Percentiles rank a stretch among this genome's conserved stretches.
These are phyloP conservation scores for Coniochaeta sp. DNA, from an alignment of 2,329 filamentous ascomycete genomes.

Conservation along the genomic window DNA sequence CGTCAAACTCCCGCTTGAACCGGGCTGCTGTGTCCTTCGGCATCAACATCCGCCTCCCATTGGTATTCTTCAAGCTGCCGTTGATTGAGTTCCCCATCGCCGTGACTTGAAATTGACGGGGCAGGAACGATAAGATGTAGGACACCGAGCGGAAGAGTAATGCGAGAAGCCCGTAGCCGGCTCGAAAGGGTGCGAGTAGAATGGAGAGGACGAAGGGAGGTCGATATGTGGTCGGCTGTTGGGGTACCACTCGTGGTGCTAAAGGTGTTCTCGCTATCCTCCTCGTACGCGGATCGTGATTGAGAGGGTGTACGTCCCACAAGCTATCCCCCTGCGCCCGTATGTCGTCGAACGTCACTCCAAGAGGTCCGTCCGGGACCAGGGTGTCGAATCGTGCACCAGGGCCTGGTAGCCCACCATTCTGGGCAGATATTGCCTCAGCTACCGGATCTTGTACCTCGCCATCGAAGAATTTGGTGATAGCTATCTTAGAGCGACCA, in stretches of 20 bases:
- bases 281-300: conserved; percentile 18
- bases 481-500: conserved; percentile 62
- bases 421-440: conserved; percentile 58
- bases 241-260: conserved; percentile 82
- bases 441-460: conserved; percentile 77
- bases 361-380: not conserved
- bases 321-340: not conserved
- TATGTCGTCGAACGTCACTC: not conserved
- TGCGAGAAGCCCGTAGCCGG: conserved; percentile 66
- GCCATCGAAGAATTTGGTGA: conserved; percentile 96
- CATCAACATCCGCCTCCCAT: conserved; percentile 66
- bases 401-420: conserved; percentile 29
- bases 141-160: conserved; percentile 65
- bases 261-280: conserved; percentile 43
- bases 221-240: conserved; percentile 58
- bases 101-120: conserved; percentile 52
- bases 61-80: conserved; percentile 49
- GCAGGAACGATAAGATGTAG: conserved; percentile 74
- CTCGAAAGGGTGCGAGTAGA: conserved; percentile 72
- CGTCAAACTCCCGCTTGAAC: conserved; percentile 89
- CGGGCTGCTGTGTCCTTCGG: conserved; percentile 82
- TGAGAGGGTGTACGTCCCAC: conserved; percentile 31
- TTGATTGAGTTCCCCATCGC: conserved; percentile 45
- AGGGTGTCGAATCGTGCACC: not conserved
- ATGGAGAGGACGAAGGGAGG: conserved; percentile 71